Evolutionary conservation across 306 rosid genomes (phyloP), one percentile per base, ranked within the genome.

Genomic region (Cotoneaster glaucophyllus): DNA sequence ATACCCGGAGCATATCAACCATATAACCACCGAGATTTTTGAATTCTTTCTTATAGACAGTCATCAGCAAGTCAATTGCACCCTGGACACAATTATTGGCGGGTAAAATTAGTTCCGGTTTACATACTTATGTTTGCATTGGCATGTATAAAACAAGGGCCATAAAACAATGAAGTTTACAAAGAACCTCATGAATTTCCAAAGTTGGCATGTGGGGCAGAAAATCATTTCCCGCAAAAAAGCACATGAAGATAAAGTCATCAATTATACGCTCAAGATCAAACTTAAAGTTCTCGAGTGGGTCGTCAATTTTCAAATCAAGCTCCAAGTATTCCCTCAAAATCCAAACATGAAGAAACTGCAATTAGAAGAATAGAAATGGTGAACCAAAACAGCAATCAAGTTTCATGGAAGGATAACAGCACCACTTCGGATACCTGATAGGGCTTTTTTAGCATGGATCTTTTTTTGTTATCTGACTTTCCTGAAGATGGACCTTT

Each of bases 211-310:
- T 69, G 71, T 77, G 90, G 3, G 91, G 96, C 9, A 90, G 81
- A 77, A 90, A 88, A 77, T 88, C 91, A 81, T 90, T 90, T 66
- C 96, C 96, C 17, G 69, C 83, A 29, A 87, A 85, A 67, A 85
- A 82, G 29, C 86, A 86, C 26, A 90, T 80, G 77, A 88, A 85
- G 68, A 90, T 70, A 31, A 90, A 86, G 44, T 88, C 93, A 63
- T 90, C 93, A 45, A 90, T n/a, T 14, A 82, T 78, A 32, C 88
- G 11, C 75, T 90, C 96, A 53, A 80, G 67, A 8, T 90, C 93
- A 17, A 77, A 12, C 64, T 26, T 64, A 37, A 32, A 5, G 39
- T 68, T 64, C 58, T 79, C 71, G 1, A 90, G 88, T 25, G 80
- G 88, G 70, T 83, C 84, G 64, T 50, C 21, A 10, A 88, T 80